Conservation (phyloP, 208 protist genomes). For the Wallacemonas sp. region DNA sequence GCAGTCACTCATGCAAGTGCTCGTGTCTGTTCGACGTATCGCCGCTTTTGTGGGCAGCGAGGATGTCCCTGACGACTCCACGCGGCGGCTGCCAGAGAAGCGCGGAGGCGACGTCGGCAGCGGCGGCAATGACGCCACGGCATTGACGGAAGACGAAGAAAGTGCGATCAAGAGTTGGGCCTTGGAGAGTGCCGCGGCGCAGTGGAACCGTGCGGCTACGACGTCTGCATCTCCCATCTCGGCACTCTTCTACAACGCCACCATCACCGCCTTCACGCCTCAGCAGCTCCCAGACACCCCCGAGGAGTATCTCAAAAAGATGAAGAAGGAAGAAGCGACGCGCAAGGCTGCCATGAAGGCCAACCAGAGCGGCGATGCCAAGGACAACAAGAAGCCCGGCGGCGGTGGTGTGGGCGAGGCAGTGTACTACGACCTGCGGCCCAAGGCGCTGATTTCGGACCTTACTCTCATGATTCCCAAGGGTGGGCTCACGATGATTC, state of each 20-base stretch:
- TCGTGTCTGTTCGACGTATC: conserved; percentile 67
- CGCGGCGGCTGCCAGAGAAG: neutral
- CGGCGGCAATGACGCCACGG: neutral
- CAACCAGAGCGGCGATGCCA: neutral
- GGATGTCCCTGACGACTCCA: conserved; percentile 13
- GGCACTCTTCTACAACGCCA: conserved; percentile 43
- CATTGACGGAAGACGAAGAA: conserved; percentile 6
- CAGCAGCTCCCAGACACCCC: conserved; percentile 45
- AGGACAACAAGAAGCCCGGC: neutral
- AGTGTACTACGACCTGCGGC: conserved; percentile 12
- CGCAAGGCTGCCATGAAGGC: neutral
- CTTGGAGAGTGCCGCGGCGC: neutral
- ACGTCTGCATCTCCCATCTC: conserved; percentile 17
- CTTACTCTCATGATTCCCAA: conserved; percentile 24
- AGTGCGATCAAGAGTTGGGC: neutral
- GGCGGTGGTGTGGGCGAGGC: neutral
- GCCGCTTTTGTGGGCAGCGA: conserved; percentile 46
- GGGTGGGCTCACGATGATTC: conserved; percentile 41
- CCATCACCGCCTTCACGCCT: conserved; percentile 54
- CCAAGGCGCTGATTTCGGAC: conserved; percentile 32
- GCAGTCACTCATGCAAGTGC: conserved; percentile 48
- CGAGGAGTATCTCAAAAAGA: conserved; percentile 5
- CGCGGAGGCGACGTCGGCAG: neutral
- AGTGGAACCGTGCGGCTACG: neutral
- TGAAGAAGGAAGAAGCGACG: conserved; percentile 1